Conservation (phyloP, 2,329 filamentous ascomycete species). For the Penicillium carneum region DNA sequence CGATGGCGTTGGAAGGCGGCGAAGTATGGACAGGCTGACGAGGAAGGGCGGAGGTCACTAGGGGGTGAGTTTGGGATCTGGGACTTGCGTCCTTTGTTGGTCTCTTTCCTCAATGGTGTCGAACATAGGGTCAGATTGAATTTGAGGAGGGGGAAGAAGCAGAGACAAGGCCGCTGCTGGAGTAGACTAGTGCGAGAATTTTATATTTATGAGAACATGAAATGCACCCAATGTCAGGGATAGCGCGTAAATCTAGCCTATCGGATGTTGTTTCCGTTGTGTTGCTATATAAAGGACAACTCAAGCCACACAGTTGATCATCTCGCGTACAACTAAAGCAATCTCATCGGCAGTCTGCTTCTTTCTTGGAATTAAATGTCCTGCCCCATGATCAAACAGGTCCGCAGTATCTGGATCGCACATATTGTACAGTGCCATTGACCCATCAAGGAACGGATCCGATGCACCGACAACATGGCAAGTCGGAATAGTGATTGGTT, state of each 20-base stretch:
- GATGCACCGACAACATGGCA: constrained; percentile 45
- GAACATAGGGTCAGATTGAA: neutral
- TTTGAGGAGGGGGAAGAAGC: constrained; percentile 17
- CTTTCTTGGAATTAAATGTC: constrained; percentile 52
- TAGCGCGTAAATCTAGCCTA: neutral
- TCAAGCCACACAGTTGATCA: constrained; percentile 23
- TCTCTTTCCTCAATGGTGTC: neutral
- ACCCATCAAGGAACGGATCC: constrained; percentile 52
- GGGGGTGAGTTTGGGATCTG: neutral
- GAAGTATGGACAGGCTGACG: constrained; percentile 19
- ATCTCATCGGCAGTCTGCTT: constrained; percentile 46
- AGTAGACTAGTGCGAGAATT: constrained; percentile 14
- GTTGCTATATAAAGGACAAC: neutral
- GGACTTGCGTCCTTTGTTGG: neutral
- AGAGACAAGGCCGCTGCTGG: constrained; percentile 42
- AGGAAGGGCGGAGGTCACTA: neutral
- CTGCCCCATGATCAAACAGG: constrained; percentile 56
- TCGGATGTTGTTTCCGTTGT: neutral
- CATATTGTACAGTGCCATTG: constrained; percentile 53
- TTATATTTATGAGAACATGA: neutral
- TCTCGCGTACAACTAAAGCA: constrained; percentile 35
- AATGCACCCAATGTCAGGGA: neutral
- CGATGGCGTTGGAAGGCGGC: constrained; percentile 22
- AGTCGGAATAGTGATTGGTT: constrained; percentile 36
- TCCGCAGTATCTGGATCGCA: constrained; percentile 53